Percentiles rank a stretch among this genome's conserved stretches.
phyloP scores from a whole-genome alignment of 2,329 filamentous ascomycete genomes.

The Ambrosiella xylebori region DNA sequence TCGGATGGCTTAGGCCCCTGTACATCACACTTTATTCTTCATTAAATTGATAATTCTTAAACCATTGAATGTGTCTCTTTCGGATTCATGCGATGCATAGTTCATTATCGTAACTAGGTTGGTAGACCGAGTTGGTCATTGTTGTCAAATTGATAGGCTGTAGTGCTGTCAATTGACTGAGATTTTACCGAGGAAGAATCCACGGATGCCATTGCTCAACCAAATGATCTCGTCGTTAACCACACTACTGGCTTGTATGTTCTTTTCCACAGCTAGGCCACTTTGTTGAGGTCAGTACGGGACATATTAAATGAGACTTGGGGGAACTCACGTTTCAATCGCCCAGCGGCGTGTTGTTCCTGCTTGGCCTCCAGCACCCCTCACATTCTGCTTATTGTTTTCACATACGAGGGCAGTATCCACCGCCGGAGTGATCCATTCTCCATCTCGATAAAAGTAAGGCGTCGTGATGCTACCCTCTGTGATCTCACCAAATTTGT shows the following conservation, averaged over 20 bases:
- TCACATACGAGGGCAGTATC: constrained; percentile 15
- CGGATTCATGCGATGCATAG: not conserved
- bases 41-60: constrained; percentile 2
- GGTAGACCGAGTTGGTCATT: not conserved
- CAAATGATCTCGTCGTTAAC: constrained; percentile 59
- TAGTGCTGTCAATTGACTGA: not conserved
- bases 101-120: not conserved
- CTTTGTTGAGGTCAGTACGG: constrained; percentile 18
- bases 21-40: constrained; percentile 5
- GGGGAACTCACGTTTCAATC: constrained; percentile 39
- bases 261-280: constrained; percentile 43
- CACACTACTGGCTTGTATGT: not conserved
- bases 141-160: not conserved
- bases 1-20: constrained; percentile 5
- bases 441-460: constrained; percentile 56
- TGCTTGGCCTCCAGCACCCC: constrained; percentile 56
- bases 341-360: constrained; percentile 75
- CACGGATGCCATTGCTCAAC: constrained; percentile 76
- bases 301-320: constrained; percentile 4
- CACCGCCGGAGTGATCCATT: constrained; percentile 71
- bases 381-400: constrained; percentile 19
- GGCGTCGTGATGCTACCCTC: constrained; percentile 72
- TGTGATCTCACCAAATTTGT: constrained; percentile 50
- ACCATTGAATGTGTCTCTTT: not conserved
- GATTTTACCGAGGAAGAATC: constrained; percentile 44